Evolutionary conservation across 2,329 filamentous ascomycete species (phyloP).

Genomic region (Tolypocladium paradoxum): DNA sequence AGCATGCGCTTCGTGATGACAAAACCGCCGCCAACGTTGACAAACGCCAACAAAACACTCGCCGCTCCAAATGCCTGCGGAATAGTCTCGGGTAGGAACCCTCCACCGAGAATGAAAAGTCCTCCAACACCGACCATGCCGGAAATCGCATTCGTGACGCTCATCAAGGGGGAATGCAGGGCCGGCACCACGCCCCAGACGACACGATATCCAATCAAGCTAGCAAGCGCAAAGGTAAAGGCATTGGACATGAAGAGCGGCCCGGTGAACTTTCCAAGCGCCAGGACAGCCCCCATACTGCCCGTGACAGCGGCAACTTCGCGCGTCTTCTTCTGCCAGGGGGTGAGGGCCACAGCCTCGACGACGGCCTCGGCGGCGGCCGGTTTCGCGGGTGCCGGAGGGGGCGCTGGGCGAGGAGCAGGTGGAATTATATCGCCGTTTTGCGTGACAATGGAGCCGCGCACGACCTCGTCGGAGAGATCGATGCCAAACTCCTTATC

Average conservation of each 20-base stretch:
- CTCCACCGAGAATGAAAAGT: slow-evolving; percentile 80
- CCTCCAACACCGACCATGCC: slow-evolving; percentile 86
- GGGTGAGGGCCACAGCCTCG: slow-evolving; percentile 58
- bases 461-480: slow-evolving; percentile 73
- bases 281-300: slow-evolving; percentile 65
- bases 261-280: slow-evolving; percentile 69
- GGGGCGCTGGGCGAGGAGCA: slow-evolving; percentile 55
- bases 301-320: slow-evolving; percentile 66
- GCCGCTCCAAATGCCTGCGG: slow-evolving; percentile 68
- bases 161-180: slow-evolving; percentile 83
- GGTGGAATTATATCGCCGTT: slow-evolving; percentile 67
- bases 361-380: slow-evolving; percentile 32
- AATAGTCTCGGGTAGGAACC: slow-evolving; percentile 64
- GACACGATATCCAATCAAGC: slow-evolving; percentile 76
- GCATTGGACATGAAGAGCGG: slow-evolving; percentile 82
- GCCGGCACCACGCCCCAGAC: slow-evolving; percentile 81
- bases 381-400: slow-evolving; percentile 37
- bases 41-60: slow-evolving; percentile 76
- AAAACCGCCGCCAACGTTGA: slow-evolving; percentile 82
- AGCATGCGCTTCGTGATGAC: slow-evolving; percentile 90
- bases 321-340: slow-evolving; percentile 69
- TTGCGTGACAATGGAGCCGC: slow-evolving; percentile 72
- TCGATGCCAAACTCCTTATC: slow-evolving; percentile 74
- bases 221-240: slow-evolving; percentile 75
- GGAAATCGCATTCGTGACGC: slow-evolving; percentile 85